Percentiles rank a stretch among this genome's conserved stretches.
Evolutionary conservation across 352 stramenopile genomes (phyloP).

Genomic region (Elongisporangium undulatum): DNA sequence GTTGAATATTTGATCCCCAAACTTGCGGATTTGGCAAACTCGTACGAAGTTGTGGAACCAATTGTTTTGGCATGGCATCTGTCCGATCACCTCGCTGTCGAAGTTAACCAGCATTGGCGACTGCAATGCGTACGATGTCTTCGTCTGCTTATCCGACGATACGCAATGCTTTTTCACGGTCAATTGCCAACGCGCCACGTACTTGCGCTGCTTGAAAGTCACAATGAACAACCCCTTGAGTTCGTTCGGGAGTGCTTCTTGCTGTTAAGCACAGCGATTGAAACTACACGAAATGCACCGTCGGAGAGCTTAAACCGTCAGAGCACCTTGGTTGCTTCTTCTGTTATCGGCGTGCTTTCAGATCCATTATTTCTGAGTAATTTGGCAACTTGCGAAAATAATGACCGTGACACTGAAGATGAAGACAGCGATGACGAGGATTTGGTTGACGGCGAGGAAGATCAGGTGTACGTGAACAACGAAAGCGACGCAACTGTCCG

Average conservation of each 20-base stretch:
- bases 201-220: constrained; percentile 53
- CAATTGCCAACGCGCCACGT: constrained; percentile 61
- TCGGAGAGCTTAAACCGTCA: constrained; percentile 61
- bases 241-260: constrained; percentile 79
- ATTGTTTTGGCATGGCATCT: constrained; percentile 80
- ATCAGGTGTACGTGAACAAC: constrained; percentile 55
- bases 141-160: constrained; percentile 61
- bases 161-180: constrained; percentile 77
- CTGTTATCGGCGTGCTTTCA: constrained; percentile 55
- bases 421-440: constrained; percentile 28
- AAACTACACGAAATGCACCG: constrained; percentile 54
- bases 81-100: constrained; percentile 60
- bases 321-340: constrained; percentile 36
- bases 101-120: constrained; percentile 54
- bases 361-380: constrained; percentile 50
- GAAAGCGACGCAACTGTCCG: constrained; percentile 60
- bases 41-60: constrained; percentile 69
- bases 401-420: constrained; percentile 18
- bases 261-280: constrained; percentile 67
- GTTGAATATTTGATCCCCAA: constrained; percentile 69
- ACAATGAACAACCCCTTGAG: constrained; percentile 29
- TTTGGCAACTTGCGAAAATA: constrained; percentile 23
- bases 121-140: constrained; percentile 63
- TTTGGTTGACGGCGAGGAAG: constrained; percentile 48
- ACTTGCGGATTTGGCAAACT: constrained; percentile 51